phyloP scores from a whole-genome alignment of 306 rosid genomes.

The Ammopiptanthus mongolicus region DNA sequence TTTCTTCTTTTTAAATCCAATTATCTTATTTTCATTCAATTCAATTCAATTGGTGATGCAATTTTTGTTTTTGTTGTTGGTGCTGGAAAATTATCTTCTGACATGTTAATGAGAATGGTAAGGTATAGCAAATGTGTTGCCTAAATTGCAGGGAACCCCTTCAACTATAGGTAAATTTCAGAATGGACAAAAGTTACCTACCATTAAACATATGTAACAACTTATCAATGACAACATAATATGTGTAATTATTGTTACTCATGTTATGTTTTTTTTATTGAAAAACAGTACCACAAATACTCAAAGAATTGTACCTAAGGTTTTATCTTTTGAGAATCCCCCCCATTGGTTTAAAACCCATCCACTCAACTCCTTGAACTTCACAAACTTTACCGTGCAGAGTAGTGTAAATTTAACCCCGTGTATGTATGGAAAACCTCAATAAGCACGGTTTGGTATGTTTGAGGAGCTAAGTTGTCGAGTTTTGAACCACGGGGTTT shows the following conservation, averaged over 20 bases:
- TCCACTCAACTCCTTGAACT: too few species aligned
- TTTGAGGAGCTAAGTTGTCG: too few species aligned
- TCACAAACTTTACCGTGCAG: too few species aligned
- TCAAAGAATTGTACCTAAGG: too few species aligned
- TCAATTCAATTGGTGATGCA: constrained; percentile 4
- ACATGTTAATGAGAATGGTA: not conserved
- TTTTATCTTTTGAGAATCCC: too few species aligned
- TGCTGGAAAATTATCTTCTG: not conserved
- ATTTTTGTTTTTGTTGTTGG: not conserved
- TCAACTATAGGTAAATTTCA: not conserved
- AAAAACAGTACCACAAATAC: too few species aligned
- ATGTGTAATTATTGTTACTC: not conserved
- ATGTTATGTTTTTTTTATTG: too few species aligned
- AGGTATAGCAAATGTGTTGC: not conserved
- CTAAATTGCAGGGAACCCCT: not conserved
- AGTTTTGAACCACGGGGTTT: too few species aligned
- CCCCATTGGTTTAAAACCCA: too few species aligned
- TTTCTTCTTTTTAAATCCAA: not conserved
- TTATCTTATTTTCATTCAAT: not conserved
- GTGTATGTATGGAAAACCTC: too few species aligned
- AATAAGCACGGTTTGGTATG: too few species aligned
- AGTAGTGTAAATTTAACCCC: too few species aligned
- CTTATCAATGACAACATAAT: not conserved
- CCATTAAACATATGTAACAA: not conserved
- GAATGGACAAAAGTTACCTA: not conserved